Evolutionary conservation across 306 rosid species (phyloP), one percentile per base, ranked within the genome.

Genomic region (Myrica gale): DNA sequence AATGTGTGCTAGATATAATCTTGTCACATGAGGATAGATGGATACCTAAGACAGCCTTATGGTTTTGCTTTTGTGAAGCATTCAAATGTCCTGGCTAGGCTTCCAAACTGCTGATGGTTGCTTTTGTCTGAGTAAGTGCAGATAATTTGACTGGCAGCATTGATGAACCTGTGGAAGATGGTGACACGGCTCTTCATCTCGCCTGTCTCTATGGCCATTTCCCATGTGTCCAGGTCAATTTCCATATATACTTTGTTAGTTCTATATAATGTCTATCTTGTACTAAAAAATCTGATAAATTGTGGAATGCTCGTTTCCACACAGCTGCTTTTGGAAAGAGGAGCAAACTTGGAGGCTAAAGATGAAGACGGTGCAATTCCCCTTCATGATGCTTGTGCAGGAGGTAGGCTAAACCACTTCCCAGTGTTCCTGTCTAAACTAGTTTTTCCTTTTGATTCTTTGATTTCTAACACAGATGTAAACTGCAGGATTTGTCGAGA

Each of bases 281-380:
- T 37, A 56, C 9, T 47, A 15, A 51, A 17, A 6, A 11, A 20
- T 37, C 46, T 56, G 4, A 50, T 51, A 74, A n/a, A 16, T 75
- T 15, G 11, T 66, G 67, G 81, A 65, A 65, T 81, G 51, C 44
- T 65, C 78, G 56, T 75, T 57, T 7, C 45, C 8, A 69, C 85
- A 80, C 84, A 92, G 98, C 85, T 92, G 55, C 93, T 95, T 69
- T 26, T 95, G 77, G 97, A 92, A 77, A 88, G 97, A 82, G 93
- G 97, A 58, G 98, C 98, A 15, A 80, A 80, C 78, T 66, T 90
- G 82, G 96, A 88, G 88, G 89, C 85, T 46, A 69, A 70, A 75
- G 98, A 93, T 42, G 98, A 93, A 63, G 98, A 93, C 2, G 98
- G 97, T 50, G 98, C 92, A 7, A 83, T 95, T 85, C 96, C 98